Percentiles rank a stretch among this genome's conserved stretches.
Evolutionary conservation across 768 basidiomycete species (phyloP).

Genomic region (Leucosporidium yakuticum): DNA sequence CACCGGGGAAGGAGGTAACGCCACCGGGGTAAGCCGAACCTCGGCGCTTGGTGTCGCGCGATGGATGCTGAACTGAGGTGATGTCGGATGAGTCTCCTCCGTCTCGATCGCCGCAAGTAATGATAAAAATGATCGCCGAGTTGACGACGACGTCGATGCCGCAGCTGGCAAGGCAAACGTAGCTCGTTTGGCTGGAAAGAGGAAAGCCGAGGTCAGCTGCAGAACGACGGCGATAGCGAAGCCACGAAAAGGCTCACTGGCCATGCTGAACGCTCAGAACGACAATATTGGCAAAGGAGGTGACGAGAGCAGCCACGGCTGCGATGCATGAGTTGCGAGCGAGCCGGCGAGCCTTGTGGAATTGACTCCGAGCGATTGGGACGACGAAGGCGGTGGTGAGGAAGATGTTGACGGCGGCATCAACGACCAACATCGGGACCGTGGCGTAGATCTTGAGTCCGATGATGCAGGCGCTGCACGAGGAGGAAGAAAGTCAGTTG

Average conservation of each 20-base stretch:
- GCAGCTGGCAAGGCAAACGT: no score
- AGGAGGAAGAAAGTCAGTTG: slow-evolving; percentile 2
- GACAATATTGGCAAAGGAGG: slow-evolving; percentile 46
- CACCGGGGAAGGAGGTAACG: no score
- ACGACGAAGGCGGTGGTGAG: slow-evolving; percentile 28
- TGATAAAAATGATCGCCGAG: no score
- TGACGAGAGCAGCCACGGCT: slow-evolving; percentile 49
- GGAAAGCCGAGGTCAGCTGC: no score
- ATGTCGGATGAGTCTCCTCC: no score
- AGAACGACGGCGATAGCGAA: no score
- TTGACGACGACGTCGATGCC: no score
- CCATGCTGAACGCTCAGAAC: slow-evolving; percentile 51
- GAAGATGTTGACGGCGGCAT: slow-evolving; percentile 31
- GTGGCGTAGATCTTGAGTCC: slow-evolving; percentile 26
- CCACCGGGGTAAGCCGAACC: no score
- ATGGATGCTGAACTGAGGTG: no score
- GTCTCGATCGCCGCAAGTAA: no score
- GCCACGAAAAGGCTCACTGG: slow-evolving; percentile 46
- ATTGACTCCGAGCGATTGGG: slow-evolving; percentile 18
- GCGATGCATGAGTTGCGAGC: slow-evolving; percentile 43
- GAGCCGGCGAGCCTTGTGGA: slow-evolving; percentile 21
- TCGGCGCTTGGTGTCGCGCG: no score
- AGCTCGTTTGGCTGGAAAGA: no score
- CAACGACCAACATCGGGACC: slow-evolving; percentile 16
- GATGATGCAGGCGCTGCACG: slow-evolving; percentile 31